Evolutionary conservation across 169 alveolate genomes (phyloP), one percentile per base, ranked within the genome.

Genomic region (Sarcocystis neurona): DNA sequence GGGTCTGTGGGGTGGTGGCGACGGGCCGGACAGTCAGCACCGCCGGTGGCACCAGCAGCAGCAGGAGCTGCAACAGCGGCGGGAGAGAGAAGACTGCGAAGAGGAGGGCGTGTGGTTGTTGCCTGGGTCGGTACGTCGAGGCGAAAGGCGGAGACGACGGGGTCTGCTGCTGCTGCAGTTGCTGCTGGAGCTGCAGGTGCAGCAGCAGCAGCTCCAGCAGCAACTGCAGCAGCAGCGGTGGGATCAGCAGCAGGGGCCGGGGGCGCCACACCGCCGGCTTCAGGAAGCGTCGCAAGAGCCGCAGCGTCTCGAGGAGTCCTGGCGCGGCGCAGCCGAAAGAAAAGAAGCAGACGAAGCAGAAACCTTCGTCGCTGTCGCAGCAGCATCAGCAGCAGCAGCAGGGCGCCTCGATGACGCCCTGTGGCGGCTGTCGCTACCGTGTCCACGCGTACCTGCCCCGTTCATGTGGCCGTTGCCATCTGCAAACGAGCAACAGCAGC

Each of bases 331-430:
- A n/a, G n/a, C n/a, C n/a, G n/a, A n/a, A n/a, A n/a, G n/a, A n/a
- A n/a, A n/a, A n/a, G n/a, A n/a, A 80, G 88, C 88, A 80, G 79
- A 77, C 39, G 47, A 30, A 34, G 90, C 84, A 44, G 72, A 72
- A 46, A 63, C 53, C 78, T 2, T 41, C 68, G 74, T 43, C 48
- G 27, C 37, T 56, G 2, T 18, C 79, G 15, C 79, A 80, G 63
- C 88, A 80, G 88, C 58, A 58, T 48, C 79, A 41, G 75, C 63
- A 58, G 77, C 88, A 78, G 88, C 88, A 80, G 88, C 88, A 80
- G 88, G 79, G 60, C 0, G 78, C 43, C 30, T 78, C n/a, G n/a
- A n/a, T n/a, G n/a, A n/a, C n/a, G n/a, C n/a, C n/a, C n/a, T n/a
- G n/a, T n/a, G n/a, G n/a, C n/a, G n/a, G n/a, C n/a, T n/a, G n/a